A percentile compares a stretch with the other conserved stretches of the same genome.
Evolutionary conservation across 1,284 basidiomycete species (phyloP).

Genomic region (Grifola frondosa): DNA sequence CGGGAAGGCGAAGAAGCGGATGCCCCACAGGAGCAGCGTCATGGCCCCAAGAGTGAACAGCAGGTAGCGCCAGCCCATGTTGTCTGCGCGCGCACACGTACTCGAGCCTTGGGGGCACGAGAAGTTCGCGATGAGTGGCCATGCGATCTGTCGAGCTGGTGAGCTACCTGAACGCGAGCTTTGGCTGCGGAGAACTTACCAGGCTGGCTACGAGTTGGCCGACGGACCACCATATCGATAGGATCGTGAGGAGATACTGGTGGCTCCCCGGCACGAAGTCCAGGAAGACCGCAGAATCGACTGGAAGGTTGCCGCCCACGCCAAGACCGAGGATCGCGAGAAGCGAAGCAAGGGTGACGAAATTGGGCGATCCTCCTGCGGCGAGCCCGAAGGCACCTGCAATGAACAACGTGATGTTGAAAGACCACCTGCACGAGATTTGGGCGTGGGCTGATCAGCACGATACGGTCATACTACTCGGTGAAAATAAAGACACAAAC

Average conservation of each 20-base stretch:
- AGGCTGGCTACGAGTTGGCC: slow-evolving; percentile 64
- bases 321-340: slow-evolving; percentile 45
- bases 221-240: slow-evolving; percentile 73
- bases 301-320: slow-evolving; percentile 57
- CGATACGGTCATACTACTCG: slow-evolving; percentile 20
- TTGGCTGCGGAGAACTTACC: slow-evolving; percentile 38
- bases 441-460: not conserved
- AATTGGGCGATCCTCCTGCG: slow-evolving; percentile 44
- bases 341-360: slow-evolving; percentile 44
- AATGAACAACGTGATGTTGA: slow-evolving; percentile 64
- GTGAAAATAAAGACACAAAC: slow-evolving; percentile 24
- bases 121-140: slow-evolving; percentile 51
- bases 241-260: slow-evolving; percentile 66
- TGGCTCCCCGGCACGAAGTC: slow-evolving; percentile 68
- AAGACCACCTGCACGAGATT: slow-evolving; percentile 44
- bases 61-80: slow-evolving; percentile 65
- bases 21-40: slow-evolving; percentile 52
- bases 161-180: slow-evolving; percentile 18
- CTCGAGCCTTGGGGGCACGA: slow-evolving; percentile 39
- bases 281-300: slow-evolving; percentile 66
- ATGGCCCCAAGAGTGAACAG: slow-evolving; percentile 47
- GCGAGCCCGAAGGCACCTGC: slow-evolving; percentile 55
- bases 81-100: slow-evolving; percentile 39
- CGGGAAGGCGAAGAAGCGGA: slow-evolving; percentile 60
- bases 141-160: slow-evolving; percentile 36